Conservation (phyloP, 257 asterid genomes). For the Pogostemon cablin region DNA sequence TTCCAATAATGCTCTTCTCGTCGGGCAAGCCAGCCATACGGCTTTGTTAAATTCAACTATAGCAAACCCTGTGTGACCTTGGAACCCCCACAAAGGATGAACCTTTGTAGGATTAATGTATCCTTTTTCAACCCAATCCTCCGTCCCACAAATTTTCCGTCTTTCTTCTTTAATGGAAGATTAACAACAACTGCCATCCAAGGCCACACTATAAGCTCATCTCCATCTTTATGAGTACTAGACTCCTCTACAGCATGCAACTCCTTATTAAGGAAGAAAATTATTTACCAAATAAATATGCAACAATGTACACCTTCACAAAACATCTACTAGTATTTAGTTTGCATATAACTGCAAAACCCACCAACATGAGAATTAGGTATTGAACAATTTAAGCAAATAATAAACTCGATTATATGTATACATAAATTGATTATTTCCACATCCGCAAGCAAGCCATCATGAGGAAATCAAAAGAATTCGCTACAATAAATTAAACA, state of each 20-base stretch:
- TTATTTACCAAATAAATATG: constrained; percentile 3
- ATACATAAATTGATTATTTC: background rate
- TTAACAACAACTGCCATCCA: constrained; percentile 85
- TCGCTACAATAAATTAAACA: background rate
- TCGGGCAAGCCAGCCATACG: constrained; percentile 88
- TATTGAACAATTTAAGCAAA: background rate
- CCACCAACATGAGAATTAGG: background rate
- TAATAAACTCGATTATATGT: background rate
- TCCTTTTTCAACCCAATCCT: constrained; percentile 58
- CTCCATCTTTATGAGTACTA: constrained; percentile 32
- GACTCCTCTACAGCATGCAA: constrained; percentile 24
- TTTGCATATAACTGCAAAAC: constrained; percentile 9
- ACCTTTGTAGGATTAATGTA: constrained; percentile 60
- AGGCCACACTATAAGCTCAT: constrained; percentile 79
- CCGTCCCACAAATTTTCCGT: constrained; percentile 65
- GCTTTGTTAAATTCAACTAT: constrained; percentile 60
- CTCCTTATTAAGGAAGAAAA: constrained; percentile 9
- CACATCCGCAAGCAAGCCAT: constrained; percentile 13
- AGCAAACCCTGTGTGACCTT: constrained; percentile 77
- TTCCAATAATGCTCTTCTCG: constrained; percentile 68
- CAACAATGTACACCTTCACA: background rate
- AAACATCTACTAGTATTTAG: background rate
- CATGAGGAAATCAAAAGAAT: background rate
- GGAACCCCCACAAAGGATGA: constrained; percentile 62
- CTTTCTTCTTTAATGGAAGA: constrained; percentile 51